phyloP scores from a whole-genome alignment of 2,329 filamentous ascomycete species.

The Decorospora gaudefroyi region DNA sequence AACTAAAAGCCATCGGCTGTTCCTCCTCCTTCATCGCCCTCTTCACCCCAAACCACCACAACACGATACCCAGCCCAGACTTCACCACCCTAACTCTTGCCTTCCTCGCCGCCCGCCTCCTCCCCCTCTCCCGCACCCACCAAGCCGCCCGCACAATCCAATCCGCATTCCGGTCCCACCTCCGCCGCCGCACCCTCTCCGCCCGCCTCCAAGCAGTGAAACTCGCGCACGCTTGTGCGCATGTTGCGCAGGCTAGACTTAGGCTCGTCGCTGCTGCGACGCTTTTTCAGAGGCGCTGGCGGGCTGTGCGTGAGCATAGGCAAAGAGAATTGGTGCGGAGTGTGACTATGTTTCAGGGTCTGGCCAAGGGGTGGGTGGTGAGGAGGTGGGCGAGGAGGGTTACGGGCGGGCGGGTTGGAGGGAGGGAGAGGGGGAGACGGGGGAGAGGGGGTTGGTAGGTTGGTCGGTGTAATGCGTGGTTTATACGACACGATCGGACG shows the following conservation, averaged over 20 bases:
- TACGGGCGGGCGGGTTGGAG: conserved; percentile 35
- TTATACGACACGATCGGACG: no score
- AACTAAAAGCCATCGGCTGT: conserved; percentile 51
- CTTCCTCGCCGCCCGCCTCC: conserved; percentile 63
- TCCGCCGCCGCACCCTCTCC: conserved; percentile 34
- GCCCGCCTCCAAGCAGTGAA: conserved; percentile 48
- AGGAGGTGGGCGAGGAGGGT: conserved; percentile 38
- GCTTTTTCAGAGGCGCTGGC: conserved; percentile 53
- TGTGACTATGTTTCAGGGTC: conserved; percentile 50
- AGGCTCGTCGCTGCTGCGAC: conserved; percentile 50
- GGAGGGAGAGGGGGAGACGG: conserved; percentile 43
- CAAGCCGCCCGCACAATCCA: conserved; percentile 61
- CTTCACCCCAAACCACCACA: conserved; percentile 40
- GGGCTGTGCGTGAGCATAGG: conserved; percentile 44
- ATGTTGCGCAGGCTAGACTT: conserved; percentile 53
- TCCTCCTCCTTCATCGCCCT: conserved; percentile 53
- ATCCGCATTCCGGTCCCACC: conserved; percentile 51
- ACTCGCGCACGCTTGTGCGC: conserved; percentile 54
- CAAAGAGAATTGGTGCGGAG: conserved; percentile 45
- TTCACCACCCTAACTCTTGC: conserved; percentile 62
- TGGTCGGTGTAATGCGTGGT: no score
- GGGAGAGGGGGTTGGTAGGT: conserved; percentile 47
- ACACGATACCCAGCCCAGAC: conserved; percentile 56
- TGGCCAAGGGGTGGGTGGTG: conserved; percentile 50
- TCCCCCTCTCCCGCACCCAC: conserved; percentile 55